Evolutionary conservation across 2,329 filamentous ascomycete species (phyloP).

Genomic region (Penicillium hordei): DNA sequence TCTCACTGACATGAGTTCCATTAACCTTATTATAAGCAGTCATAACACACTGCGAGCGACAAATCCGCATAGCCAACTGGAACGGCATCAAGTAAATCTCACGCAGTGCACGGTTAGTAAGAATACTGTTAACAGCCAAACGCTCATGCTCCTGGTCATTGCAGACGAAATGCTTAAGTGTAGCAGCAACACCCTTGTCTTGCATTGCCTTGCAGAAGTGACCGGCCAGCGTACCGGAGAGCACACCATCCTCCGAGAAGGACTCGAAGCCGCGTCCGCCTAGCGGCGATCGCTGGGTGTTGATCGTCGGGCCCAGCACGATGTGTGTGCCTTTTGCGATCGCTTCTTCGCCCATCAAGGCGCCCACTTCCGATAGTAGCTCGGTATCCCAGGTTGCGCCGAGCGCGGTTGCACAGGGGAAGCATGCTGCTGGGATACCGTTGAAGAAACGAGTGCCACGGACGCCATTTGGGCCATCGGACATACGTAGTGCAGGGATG

Average conservation of each 20-base stretch:
- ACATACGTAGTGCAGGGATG: slow-evolving; percentile 65
- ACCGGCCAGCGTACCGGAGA: slow-evolving; percentile 71
- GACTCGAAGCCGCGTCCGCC: slow-evolving; percentile 87
- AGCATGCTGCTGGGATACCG: slow-evolving; percentile 68
- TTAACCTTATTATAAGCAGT: slow-evolving; percentile 60
- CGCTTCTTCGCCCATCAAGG: slow-evolving; percentile 68
- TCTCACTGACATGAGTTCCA: slow-evolving; percentile 49
- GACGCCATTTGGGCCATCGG: slow-evolving; percentile 69
- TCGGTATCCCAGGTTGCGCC: slow-evolving; percentile 77
- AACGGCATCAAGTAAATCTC: slow-evolving; percentile 67
- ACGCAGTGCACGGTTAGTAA: slow-evolving; percentile 55
- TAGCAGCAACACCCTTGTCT: slow-evolving; percentile 70
- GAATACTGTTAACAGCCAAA: slow-evolving; percentile 43
- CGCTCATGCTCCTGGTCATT: slow-evolving; percentile 51
- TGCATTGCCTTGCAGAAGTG: slow-evolving; percentile 73
- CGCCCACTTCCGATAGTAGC: slow-evolving; percentile 67
- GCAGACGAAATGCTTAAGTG: slow-evolving; percentile 65
- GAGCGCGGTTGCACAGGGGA: slow-evolving; percentile 76
- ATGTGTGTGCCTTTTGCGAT: slow-evolving; percentile 73
- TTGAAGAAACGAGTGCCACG: slow-evolving; percentile 68
- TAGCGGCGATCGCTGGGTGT: slow-evolving; percentile 77
- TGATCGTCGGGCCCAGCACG: slow-evolving; percentile 73
- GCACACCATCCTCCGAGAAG: slow-evolving; percentile 76
- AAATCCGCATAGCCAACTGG: slow-evolving; percentile 59
- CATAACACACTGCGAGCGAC: slow-evolving; percentile 58